Conservation (phyloP, 2,329 filamentous ascomycete species). For the Furcasterigmium sp. region DNA sequence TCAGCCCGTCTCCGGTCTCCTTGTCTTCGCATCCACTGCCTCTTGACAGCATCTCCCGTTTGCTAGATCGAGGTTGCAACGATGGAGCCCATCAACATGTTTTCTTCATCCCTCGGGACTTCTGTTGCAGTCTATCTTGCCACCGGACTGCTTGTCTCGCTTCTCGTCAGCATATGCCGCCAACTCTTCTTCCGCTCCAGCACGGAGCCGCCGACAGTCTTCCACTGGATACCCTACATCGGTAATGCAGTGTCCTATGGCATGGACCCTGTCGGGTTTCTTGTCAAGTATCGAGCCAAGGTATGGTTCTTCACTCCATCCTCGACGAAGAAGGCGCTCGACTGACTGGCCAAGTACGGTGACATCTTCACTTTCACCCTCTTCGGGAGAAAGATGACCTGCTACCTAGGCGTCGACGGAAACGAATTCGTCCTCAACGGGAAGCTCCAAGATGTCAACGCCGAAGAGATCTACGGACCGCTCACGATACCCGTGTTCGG, state of each 20-base stretch:
- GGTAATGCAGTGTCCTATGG: slow-evolving; percentile 92
- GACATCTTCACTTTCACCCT: slow-evolving; percentile 90
- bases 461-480: slow-evolving; percentile 83
- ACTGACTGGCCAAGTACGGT: slow-evolving; percentile 78
- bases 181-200: slow-evolving; percentile 79
- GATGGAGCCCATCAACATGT: no score
- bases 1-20: no score
- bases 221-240: slow-evolving; percentile 77
- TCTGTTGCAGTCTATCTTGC: no score
- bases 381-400: slow-evolving; percentile 84
- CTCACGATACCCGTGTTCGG: slow-evolving; percentile 72
- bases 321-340: no score
- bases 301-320: slow-evolving; percentile 43
- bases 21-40: no score
- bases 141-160: no score
- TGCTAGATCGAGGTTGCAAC: no score
- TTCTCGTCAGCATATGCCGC: no score
- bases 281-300: slow-evolving; percentile 70
- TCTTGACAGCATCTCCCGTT: no score
- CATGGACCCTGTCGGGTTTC: slow-evolving; percentile 89
- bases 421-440: slow-evolving; percentile 92
- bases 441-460: slow-evolving; percentile 83
- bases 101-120: no score
- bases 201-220: slow-evolving; percentile 75
- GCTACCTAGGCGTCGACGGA: slow-evolving; percentile 73